Conservation (phyloP, 1,284 basidiomycete species). For the Tylopilus orsonianus region DNA sequence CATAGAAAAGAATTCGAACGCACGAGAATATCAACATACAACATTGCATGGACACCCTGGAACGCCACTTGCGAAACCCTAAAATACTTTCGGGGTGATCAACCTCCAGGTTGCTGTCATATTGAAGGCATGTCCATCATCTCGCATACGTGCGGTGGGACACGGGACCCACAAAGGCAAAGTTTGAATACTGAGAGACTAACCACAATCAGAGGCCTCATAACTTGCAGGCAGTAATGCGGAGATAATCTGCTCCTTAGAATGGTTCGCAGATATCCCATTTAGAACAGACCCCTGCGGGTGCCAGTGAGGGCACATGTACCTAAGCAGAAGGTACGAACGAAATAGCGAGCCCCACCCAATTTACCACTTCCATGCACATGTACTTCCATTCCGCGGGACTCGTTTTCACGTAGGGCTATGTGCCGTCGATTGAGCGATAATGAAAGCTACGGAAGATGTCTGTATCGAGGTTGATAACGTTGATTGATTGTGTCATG, state of each 20-base stretch:
- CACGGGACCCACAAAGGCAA: not conserved
- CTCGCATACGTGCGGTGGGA: not conserved
- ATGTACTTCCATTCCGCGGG: conserved; percentile 28
- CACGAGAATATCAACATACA: conserved; percentile 1
- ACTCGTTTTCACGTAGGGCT: conserved; percentile 1
- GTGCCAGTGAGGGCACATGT: not conserved
- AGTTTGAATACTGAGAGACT: conserved; percentile 14
- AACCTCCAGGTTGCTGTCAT: no score
- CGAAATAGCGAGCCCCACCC: conserved; percentile 19
- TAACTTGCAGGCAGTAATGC: conserved; percentile 9
- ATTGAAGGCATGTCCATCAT: no score
- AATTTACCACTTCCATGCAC: conserved; percentile 8
- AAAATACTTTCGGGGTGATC: not conserved
- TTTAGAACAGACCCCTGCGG: conserved; percentile 1
- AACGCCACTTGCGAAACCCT: conserved; percentile 4
- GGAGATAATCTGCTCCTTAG: conserved; percentile 23
- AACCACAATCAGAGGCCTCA: conserved; percentile 10
- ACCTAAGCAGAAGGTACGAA: conserved; percentile 12
- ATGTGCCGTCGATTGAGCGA: not conserved
- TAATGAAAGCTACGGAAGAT: conserved; percentile 2
- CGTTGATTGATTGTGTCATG: conserved; percentile 10
- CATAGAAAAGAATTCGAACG: not conserved
- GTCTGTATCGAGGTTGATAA: conserved; percentile 15
- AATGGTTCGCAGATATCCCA: conserved; percentile 18
- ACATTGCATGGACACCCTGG: not conserved